phyloP scores from a whole-genome alignment of 1,139 yeast genomes.

The Diutina ranongensis region DNA sequence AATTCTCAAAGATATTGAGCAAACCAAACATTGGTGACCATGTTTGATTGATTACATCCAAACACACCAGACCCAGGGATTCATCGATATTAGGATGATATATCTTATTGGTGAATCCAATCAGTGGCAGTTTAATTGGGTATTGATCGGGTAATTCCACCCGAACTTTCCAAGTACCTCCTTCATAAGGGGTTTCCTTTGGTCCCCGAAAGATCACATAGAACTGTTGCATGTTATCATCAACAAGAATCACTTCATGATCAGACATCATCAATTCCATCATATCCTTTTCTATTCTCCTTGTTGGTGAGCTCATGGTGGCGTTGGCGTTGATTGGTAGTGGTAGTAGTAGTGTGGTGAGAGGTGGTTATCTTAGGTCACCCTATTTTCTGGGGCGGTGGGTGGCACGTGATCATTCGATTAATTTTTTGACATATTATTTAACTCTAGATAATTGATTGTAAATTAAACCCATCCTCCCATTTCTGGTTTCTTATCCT shows the following conservation, averaged over 20 bases:
- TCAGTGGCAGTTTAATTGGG: constrained; percentile 92
- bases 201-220: constrained; percentile 85
- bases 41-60: constrained; percentile 93
- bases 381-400: too few species aligned
- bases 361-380: too few species aligned
- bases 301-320: constrained; percentile 46
- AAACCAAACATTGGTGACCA: constrained; percentile 98
- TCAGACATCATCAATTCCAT: constrained; percentile 97
- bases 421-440: too few species aligned
- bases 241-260: constrained; percentile 74
- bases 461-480: too few species aligned
- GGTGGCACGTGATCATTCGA: too few species aligned
- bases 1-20: constrained; percentile 82
- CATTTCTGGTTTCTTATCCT: not conserved
- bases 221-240: constrained; percentile 88
- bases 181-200: constrained; percentile 75
- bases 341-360: too few species aligned
- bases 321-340: too few species aligned
- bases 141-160: constrained; percentile 94
- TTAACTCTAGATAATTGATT: too few species aligned
- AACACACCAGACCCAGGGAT: constrained; percentile 84
- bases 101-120: constrained; percentile 84
- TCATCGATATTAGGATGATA: constrained; percentile 93
- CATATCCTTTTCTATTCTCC: constrained; percentile 93
- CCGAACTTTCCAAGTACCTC: constrained; percentile 84